Evolutionary conservation across 495 filamentous ascomycete genomes (phyloP), one percentile per base, ranked within the genome.

Genomic region (Penicillium turbatum): DNA sequence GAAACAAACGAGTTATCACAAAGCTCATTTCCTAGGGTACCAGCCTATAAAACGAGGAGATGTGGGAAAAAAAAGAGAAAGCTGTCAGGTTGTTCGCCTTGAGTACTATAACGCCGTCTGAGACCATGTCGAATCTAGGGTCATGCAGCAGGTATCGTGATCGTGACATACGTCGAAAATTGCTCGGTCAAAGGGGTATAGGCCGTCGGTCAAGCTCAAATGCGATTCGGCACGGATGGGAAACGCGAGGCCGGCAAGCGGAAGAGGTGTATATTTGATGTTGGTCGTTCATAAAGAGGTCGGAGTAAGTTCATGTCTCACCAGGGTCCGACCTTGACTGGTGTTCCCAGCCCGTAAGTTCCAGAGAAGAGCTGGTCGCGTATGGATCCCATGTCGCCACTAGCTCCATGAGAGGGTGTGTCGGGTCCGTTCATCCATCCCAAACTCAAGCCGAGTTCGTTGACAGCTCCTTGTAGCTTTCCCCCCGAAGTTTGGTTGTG

Each of bases 401-500:
- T 62, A 30, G 70, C 50, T 49, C 74, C 62, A 48, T 73, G 66
- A n/a, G 72, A 66, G n/a, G 71, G 70, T n/a, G 71, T 60, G n/a
- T 76, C 69, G 15, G 72, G 59, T 32, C 76, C 75, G 24, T 82
- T 85, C 75, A 89, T 86, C 89, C 89, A 96, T 38, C 85, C 86
- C 27, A 95, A 71, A 55, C 82, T 85, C 17, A 70, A 74, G n/a
- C 79, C 78, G 69, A 96, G 81, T 60, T 89, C 87, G 48, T 84
- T 77, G 43, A 96, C 80, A 37, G 90, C 93, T 47, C 82, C 83
- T 59, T 88, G 85, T 70, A 98, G 76, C 64, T 86, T 87, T 8
- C 92, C 91, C 34, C 84, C 86, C 11, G 89, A 90, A 48, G 85
- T 86, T 55, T 92, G 84, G 59, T 97, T 93, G 72, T 98, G 93